phyloP scores from a whole-genome alignment of 2,329 filamentous ascomycete genomes.

The Coniella vitis region DNA sequence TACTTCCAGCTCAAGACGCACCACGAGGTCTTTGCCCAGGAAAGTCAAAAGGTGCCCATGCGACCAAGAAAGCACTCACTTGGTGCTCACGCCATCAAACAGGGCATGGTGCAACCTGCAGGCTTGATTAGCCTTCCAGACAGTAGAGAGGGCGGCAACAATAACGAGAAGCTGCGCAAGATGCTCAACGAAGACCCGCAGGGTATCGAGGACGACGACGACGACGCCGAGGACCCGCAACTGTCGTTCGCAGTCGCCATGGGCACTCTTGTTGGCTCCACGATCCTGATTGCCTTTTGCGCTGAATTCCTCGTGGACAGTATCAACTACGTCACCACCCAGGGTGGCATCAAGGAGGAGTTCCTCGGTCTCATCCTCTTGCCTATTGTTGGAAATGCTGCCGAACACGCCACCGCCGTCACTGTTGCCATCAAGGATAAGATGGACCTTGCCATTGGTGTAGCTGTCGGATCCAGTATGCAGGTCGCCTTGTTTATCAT shows the following conservation, averaged over 20 bases:
- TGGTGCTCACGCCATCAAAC: constrained; percentile 29
- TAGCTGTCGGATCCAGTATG: constrained; percentile 73
- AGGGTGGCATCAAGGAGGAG: constrained; percentile 57
- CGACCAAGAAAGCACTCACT: constrained; percentile 20
- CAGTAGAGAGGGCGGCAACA: constrained; percentile 15
- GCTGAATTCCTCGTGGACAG: constrained; percentile 72
- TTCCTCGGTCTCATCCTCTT: constrained; percentile 77
- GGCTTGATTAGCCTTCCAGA: constrained; percentile 30
- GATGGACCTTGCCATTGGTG: constrained; percentile 76
- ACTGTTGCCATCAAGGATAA: constrained; percentile 78
- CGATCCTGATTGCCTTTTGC: constrained; percentile 73
- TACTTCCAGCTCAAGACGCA: constrained; percentile 91
- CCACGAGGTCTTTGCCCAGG: constrained; percentile 68
- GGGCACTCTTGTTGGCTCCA: constrained; percentile 63
- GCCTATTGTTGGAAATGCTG: constrained; percentile 77
- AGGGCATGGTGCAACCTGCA: constrained; percentile 34
- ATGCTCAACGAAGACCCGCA: constrained; percentile 35
- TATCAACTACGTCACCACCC: constrained; percentile 59
- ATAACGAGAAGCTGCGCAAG: constrained; percentile 38
- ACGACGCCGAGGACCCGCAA: constrained; percentile 68
- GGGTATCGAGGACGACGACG: constrained; percentile 48
- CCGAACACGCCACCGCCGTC: constrained; percentile 75
- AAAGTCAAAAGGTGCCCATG: constrained; percentile 65
- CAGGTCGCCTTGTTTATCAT: constrained; percentile 76
- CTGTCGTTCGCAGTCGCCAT: constrained; percentile 68